phyloP scores from a whole-genome alignment of 768 basidiomycete genomes.

The Mycena sanguinolenta region DNA sequence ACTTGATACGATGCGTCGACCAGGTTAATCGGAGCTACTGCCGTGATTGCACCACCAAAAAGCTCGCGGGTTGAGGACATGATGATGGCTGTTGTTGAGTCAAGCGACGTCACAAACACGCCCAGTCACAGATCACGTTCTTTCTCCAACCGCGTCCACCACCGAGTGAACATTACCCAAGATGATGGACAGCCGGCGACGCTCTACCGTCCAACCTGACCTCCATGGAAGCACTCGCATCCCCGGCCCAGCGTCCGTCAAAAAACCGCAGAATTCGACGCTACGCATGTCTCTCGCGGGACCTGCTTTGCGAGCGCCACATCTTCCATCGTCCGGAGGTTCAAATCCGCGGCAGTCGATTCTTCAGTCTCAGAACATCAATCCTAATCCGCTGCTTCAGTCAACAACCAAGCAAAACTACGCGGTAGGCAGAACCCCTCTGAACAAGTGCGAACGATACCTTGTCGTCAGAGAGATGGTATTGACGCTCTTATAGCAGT shows the following conservation, averaged over 20 bases:
- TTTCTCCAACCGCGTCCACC: slow-evolving; percentile 29
- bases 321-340: slow-evolving; percentile 46
- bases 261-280: slow-evolving; percentile 73
- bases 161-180: slow-evolving; percentile 12
- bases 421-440: slow-evolving; percentile 74
- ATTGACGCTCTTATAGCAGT: slow-evolving; percentile 57
- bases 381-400: slow-evolving; percentile 78
- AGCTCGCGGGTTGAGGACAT: slow-evolving; percentile 60
- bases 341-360: slow-evolving; percentile 73
- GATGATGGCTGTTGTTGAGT: background rate
- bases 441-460: slow-evolving; percentile 65
- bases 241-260: slow-evolving; percentile 80
- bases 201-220: slow-evolving; percentile 72
- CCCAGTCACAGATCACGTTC: slow-evolving; percentile 6
- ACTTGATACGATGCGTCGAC: slow-evolving; percentile 87
- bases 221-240: slow-evolving; percentile 66
- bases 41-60: slow-evolving; percentile 90
- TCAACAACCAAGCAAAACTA: slow-evolving; percentile 76
- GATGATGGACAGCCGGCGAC: slow-evolving; percentile 63
- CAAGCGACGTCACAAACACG: slow-evolving; percentile 1
- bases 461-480: background rate
- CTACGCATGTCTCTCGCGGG: slow-evolving; percentile 82
- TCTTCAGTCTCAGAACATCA: slow-evolving; percentile 76
- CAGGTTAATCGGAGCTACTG: slow-evolving; percentile 66
- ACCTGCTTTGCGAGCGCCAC: slow-evolving; percentile 73